Evolutionary conservation across 2,329 filamentous ascomycete species (phyloP).

Genomic region (Ilyonectria destructans): DNA sequence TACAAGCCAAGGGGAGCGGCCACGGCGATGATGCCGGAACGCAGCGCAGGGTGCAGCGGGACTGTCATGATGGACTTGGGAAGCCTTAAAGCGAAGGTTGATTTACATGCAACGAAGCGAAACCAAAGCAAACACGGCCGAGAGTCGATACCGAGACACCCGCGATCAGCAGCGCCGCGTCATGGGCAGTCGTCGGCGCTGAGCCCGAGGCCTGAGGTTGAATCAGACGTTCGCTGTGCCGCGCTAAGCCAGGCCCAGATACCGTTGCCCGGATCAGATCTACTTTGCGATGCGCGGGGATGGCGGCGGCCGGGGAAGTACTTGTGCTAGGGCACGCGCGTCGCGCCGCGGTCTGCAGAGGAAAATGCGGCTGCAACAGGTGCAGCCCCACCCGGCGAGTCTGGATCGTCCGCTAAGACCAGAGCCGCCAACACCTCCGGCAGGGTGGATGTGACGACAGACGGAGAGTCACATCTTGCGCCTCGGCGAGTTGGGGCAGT

Average conservation of each 20-base stretch:
- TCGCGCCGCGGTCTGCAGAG: conserved; percentile 31
- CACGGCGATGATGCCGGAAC: conserved; percentile 65
- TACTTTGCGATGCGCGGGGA: conserved; percentile 37
- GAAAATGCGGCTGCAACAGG: conserved; percentile 45
- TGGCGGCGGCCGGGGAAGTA: conserved; percentile 34
- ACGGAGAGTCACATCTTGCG: conserved; percentile 21
- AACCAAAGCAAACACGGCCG: conserved; percentile 11
- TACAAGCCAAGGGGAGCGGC: conserved; percentile 77
- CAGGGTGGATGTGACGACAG: conserved; percentile 39
- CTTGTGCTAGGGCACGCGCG: conserved; percentile 38
- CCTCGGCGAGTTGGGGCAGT: not conserved
- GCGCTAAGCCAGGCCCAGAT: conserved; percentile 42
- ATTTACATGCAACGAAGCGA: conserved; percentile 9
- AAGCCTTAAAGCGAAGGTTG: not conserved
- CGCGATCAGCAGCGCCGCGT: conserved; percentile 16
- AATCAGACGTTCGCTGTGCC: conserved; percentile 42
- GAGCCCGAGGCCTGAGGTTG: conserved; percentile 44
- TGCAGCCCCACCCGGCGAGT: conserved; percentile 33
- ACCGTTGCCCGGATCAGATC: conserved; percentile 35
- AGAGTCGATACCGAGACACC: conserved; percentile 11
- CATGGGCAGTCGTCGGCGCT: conserved; percentile 21
- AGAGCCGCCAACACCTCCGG: conserved; percentile 42
- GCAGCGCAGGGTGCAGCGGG: conserved; percentile 44
- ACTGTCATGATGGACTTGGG: conserved; percentile 35
- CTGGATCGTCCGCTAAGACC: conserved; percentile 35